Evolutionary conservation across 169 alveolate genomes (phyloP).

Genomic region (Cyclospora cayetanensis): DNA sequence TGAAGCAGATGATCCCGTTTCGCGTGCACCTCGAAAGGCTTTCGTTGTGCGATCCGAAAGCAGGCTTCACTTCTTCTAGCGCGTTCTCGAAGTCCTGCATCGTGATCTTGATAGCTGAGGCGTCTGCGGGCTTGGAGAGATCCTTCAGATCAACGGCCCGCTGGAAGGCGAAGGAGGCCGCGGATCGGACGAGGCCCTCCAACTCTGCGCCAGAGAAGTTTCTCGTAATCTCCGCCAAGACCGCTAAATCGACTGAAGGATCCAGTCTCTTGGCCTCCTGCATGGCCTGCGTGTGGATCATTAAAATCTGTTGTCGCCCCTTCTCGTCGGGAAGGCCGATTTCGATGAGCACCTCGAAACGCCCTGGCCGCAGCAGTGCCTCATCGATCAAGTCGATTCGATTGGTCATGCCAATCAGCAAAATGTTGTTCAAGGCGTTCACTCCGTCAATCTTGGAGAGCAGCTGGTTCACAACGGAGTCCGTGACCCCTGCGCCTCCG

Average conservation of each 20-base stretch:
- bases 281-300: conserved; percentile 97
- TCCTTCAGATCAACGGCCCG: conserved; percentile 87
- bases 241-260: conserved; percentile 89
- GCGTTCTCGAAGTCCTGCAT: conserved; percentile 95
- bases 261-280: conserved; percentile 82
- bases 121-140: conserved; percentile 83
- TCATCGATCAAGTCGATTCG: conserved; percentile 98
- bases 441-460: conserved; percentile 99
- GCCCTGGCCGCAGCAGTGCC: conserved; percentile 99
- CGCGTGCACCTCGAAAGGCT: conserved; percentile 82
- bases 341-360: conserved; percentile 98
- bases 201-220: conserved; percentile 99
- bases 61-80: conserved; percentile 96
- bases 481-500: conserved; percentile 88
- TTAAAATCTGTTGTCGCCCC: conserved; percentile 97
- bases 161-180: conserved; percentile 95
- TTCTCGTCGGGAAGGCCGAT: conserved; percentile 97
- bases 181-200: conserved; percentile 95
- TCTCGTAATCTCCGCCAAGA: conserved; percentile 94
- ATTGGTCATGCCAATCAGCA: conserved; percentile 99
- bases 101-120: conserved; percentile 73
- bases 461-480: conserved; percentile 98
- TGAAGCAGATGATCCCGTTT: conserved; percentile 92
- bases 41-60: conserved; percentile 95
- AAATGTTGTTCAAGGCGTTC: conserved; percentile 96